Evolutionary conservation across 768 basidiomycete species (phyloP).

Genomic region (Hypholoma fasciculare): DNA sequence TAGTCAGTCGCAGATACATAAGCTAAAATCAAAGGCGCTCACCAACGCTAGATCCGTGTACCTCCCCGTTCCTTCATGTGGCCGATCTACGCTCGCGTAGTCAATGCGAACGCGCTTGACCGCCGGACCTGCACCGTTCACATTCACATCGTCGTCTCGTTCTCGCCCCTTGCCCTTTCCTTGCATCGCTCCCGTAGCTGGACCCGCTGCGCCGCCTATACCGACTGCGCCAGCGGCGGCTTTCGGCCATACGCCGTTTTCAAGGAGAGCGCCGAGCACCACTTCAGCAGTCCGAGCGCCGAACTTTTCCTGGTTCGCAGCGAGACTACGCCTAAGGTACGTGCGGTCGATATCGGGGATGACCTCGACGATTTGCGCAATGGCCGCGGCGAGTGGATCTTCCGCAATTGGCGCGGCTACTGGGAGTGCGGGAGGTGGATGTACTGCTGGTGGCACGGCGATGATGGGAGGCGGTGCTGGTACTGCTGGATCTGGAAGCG

Average conservation of each 20-base stretch:
- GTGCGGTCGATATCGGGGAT: neutral
- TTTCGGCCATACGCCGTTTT: neutral
- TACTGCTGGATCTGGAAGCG: no score
- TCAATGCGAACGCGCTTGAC: neutral
- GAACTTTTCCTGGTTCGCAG: neutral
- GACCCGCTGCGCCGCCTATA: neutral
- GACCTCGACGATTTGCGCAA: neutral
- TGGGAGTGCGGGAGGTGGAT: neutral
- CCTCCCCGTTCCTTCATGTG: neutral
- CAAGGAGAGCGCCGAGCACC: neutral
- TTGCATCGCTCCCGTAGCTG: constrained; percentile 1
- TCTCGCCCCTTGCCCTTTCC: constrained; percentile 27
- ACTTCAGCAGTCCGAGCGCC: neutral
- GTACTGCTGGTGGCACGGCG: neutral
- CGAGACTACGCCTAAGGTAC: neutral
- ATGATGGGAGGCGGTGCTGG: neutral
- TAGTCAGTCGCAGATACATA: neutral
- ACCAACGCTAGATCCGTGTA: neutral
- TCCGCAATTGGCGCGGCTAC: neutral
- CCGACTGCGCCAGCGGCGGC: no score
- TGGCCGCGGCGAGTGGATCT: neutral
- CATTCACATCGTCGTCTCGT: constrained; percentile 32
- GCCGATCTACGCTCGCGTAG: neutral
- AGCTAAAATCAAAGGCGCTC: neutral
- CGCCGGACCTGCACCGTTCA: constrained; percentile 23